Evolutionary conservation across 345 rosid species (phyloP).

Genomic region (Melaleuca quinquenervia): DNA sequence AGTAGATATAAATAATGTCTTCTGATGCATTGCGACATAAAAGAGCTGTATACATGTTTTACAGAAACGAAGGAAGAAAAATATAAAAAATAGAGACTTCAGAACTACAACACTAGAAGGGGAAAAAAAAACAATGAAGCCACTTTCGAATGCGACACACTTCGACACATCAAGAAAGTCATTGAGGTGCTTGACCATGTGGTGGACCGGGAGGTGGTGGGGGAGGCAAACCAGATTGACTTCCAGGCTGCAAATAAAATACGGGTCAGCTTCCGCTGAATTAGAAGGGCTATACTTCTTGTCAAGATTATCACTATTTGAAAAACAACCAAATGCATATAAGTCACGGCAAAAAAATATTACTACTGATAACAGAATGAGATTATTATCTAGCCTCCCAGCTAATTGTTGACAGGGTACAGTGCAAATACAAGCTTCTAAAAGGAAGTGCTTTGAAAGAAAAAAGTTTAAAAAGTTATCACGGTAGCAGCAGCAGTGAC

Average conservation of each 20-base stretch:
- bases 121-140: not conserved
- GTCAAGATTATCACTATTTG: not conserved
- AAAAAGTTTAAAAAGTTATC: not conserved
- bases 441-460: not conserved
- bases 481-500: not conserved
- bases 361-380: not conserved
- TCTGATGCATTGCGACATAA: not conserved
- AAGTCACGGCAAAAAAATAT: not conserved
- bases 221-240: constrained; percentile 17
- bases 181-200: constrained; percentile 24
- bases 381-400: not conserved
- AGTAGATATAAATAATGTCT: not conserved
- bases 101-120: not conserved
- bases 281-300: not conserved
- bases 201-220: constrained; percentile 48
- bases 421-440: not conserved
- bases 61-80: not conserved
- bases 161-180: not conserved
- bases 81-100: not conserved
- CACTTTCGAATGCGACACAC: not conserved
- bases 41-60: not conserved
- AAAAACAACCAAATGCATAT: not conserved
- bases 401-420: not conserved
- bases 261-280: not conserved
- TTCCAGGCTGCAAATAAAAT: not conserved